phyloP scores from a whole-genome alignment of 2,329 filamentous ascomycete species.

The Neocatenulostroma microsporum region DNA sequence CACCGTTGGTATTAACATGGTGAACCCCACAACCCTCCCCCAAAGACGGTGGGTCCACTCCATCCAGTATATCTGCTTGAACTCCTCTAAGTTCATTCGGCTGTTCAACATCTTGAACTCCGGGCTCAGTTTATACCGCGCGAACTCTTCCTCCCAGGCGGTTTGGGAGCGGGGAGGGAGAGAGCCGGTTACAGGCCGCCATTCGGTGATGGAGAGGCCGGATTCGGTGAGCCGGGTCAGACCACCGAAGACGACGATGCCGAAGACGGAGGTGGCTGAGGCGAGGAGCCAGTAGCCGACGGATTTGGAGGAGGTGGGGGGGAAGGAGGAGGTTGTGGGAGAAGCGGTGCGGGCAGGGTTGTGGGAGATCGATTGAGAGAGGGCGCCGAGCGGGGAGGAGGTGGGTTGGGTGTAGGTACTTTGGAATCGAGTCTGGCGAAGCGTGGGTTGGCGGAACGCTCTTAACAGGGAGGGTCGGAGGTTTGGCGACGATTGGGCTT shows the following conservation, averaged over 20 bases:
- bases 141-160: constrained; percentile 89
- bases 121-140: constrained; percentile 83
- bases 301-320: constrained; percentile 52
- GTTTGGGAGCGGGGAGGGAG: constrained; percentile 68
- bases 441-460: constrained; percentile 10
- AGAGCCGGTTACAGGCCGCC: constrained; percentile 90
- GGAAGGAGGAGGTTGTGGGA: constrained; percentile 17
- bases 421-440: constrained; percentile 23
- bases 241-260: constrained; percentile 91
- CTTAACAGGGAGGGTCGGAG: background rate
- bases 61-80: constrained; percentile 99
- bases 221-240: constrained; percentile 92
- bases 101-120: constrained; percentile 91
- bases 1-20: constrained; percentile 77
- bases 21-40: constrained; percentile 84
- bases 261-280: constrained; percentile 88
- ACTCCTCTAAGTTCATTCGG: constrained; percentile 84
- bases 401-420: constrained; percentile 13
- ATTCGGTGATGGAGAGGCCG: constrained; percentile 96
- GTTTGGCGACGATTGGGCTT: constrained; percentile 8
- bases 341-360: constrained; percentile 3
- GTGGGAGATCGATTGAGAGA: constrained; percentile 23
- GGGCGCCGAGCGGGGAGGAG: constrained; percentile 25
- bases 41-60: constrained; percentile 95
- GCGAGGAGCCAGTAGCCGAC: constrained; percentile 91